phyloP scores from a whole-genome alignment of 2,329 filamentous ascomycete species.

The Metarhizium brunneum region DNA sequence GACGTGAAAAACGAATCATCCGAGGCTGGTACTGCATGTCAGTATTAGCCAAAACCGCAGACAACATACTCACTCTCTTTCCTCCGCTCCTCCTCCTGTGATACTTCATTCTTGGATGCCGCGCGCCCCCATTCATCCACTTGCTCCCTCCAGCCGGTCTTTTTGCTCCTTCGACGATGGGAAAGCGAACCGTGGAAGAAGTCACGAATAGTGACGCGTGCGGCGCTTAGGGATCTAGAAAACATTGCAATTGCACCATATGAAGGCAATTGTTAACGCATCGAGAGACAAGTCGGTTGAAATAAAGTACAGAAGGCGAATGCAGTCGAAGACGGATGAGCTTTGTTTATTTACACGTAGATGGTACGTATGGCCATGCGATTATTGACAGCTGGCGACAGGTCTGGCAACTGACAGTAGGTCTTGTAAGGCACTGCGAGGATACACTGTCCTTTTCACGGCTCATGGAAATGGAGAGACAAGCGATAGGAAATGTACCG shows the following conservation, averaged over 20 bases:
- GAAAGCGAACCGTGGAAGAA: conserved; percentile 1
- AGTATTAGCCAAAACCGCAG: not conserved
- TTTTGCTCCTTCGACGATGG: not conserved
- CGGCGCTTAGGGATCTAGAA: conserved; percentile 3
- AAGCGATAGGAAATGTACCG: too few species aligned
- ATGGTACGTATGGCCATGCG: not conserved
- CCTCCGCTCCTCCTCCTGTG: not conserved
- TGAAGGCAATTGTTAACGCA: not conserved
- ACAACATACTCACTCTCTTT: not conserved
- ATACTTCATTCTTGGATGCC: not conserved
- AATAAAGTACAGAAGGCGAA: not conserved
- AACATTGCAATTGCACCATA: not conserved
- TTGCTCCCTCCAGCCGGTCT: not conserved
- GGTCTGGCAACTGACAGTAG: not conserved
- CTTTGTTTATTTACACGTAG: not conserved
- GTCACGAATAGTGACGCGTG: conserved; percentile 2
- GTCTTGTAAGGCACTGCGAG: not conserved
- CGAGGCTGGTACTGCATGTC: not conserved
- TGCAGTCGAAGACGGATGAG: not conserved
- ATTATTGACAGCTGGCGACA: not conserved
- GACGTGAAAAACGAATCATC: conserved; percentile 2
- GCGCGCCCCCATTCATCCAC: conserved; percentile 1
- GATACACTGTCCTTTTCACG: not conserved
- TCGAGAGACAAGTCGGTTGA: not conserved
- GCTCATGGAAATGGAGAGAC: not conserved